Base-by-base conservation (phyloP, 768 basidiomycete species). In the Termitomyces sp. region DNA sequence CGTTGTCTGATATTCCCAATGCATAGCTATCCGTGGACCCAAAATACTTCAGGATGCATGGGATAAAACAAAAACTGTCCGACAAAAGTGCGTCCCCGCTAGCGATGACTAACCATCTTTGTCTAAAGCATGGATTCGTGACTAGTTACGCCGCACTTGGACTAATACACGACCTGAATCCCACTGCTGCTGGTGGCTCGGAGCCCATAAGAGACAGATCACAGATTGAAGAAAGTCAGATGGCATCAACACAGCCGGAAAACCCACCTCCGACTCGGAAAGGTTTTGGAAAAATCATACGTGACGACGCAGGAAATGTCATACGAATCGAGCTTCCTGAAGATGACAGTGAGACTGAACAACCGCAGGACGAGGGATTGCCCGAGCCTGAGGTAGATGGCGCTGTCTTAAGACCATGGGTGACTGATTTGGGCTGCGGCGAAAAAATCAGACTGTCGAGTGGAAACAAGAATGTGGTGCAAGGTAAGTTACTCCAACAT, bases 51-150 rank as follows among this genome's bases (percentile, higher is more conserved):
- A 89, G 68, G 85, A 89, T 46, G 85, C 86, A 55, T 98, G 94
- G 94, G 90, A 98, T 71, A 84, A 83, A 63, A 76, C 75, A 51
- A 92, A 91, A 73, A 98, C 94, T 12, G 86, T 95, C 18, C 82
- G 81, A 61, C 95, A 98, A 82, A 98, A 97, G 94, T 96, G 66
- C 65, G 87, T 69, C 34, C 26, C 39, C 36, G 28, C 49, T 36
- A 3, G 16, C 12, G 4, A 31, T 13, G 5, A n/a, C 4, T 13
- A 29, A 37, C 15, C 47, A 34, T 44, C 13, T 52, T 9, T 24
- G n/a, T 13, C 42, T 15, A n/a, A 13, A 42, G 22, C 34, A 18
- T 7, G 36, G 8, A 53, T 24, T 4, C 28, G 51, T 7, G 15
- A 28, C 34, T 54, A 94, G 92, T 73, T 94, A 94, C 70, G 75